Evolutionary conservation across 805 yeast genomes (phyloP).

Genomic region (Jamesozyma lodderae): DNA sequence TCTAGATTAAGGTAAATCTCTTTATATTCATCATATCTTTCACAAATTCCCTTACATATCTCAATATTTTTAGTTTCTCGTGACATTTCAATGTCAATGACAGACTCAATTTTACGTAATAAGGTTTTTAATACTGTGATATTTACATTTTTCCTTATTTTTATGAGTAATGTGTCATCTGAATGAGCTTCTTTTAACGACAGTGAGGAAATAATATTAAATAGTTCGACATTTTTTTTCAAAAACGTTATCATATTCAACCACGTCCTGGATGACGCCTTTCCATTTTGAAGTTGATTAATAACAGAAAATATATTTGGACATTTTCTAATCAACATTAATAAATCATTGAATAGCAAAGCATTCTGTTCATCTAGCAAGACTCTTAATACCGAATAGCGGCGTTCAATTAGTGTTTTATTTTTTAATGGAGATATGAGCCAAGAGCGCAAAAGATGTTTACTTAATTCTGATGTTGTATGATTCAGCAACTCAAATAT

Average conservation of each 20-base stretch:
- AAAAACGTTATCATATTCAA: constrained; percentile 21
- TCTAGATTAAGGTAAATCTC: constrained; percentile 30
- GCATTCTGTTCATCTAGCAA: constrained; percentile 19
- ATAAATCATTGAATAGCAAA: constrained; percentile 16
- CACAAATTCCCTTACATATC: constrained; percentile 27
- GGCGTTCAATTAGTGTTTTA: constrained; percentile 19
- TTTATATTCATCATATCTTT: constrained; percentile 22
- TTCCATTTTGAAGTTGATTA: constrained; percentile 21
- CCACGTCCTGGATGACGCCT: constrained; percentile 27
- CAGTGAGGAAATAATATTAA: constrained; percentile 7
- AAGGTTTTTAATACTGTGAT: constrained; percentile 7
- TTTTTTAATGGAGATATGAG: constrained; percentile 30
- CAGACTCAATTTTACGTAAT: constrained; percentile 16
- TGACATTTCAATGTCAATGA: constrained; percentile 34
- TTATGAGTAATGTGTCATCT: constrained; percentile 7
- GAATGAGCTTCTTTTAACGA: constrained; percentile 3
- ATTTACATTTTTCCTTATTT: constrained; percentile 10
- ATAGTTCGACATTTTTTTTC: constrained; percentile 12
- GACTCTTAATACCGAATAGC: constrained; percentile 25
- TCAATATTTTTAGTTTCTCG: constrained; percentile 20
- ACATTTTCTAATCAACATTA: constrained; percentile 16
- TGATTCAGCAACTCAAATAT: constrained; percentile 12
- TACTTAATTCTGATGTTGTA: constrained; percentile 28
- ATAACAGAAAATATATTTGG: constrained; percentile 26
- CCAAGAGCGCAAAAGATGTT: constrained; percentile 28